Evolutionary conservation across 768 basidiomycete genomes (phyloP), one percentile per base, ranked within the genome.

Genomic region (Boletus vinaceobasis): DNA sequence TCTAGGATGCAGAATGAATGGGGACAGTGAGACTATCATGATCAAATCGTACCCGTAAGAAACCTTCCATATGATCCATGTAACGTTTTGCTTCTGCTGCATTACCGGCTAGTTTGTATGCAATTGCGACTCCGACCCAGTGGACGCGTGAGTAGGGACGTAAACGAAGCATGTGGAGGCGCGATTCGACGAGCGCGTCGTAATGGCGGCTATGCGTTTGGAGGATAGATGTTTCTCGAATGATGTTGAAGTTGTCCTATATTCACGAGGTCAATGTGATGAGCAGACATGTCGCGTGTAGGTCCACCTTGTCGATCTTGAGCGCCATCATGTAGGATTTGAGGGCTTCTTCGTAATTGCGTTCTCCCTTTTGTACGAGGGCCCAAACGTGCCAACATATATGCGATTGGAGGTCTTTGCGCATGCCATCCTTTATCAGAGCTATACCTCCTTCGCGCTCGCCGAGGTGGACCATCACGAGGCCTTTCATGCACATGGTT

Each of bases 341-440:
- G 64, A 93, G 78, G 1, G 97, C 94, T 65, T 95, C 93, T 60
- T 92, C 91, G 64, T 93, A 98, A 66, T 96, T 93, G 72, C 90
- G 94, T 69, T 97, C 90, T 9, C 87, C 88, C 71, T 96, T 93
- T 70, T 94, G 90, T 21, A 97, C 85, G 64, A 99, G 87, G 27
- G 93, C 97, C 68, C 93, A 90, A 60, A 98, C 96, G 72, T 99
- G 97, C 95, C 97, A 98, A 67, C 87, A 88, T 67, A 99, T 98
- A 65, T 98, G 94, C 19, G 92, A 94, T 32, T 82, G 86, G 51
- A 91, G 73, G 72, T 95, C 91, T 44, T 86, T 77, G 40, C 84
- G 80, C 60, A 92, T 80, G 54, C 93, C 93, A 62, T 90, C 87
- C 76, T 88, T 88, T 60, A 93, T 87, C 43, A 92, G 80, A 36